Evolutionary conservation across 1,284 basidiomycete genomes (phyloP).

Genomic region (Sphagnurus paluster): DNA sequence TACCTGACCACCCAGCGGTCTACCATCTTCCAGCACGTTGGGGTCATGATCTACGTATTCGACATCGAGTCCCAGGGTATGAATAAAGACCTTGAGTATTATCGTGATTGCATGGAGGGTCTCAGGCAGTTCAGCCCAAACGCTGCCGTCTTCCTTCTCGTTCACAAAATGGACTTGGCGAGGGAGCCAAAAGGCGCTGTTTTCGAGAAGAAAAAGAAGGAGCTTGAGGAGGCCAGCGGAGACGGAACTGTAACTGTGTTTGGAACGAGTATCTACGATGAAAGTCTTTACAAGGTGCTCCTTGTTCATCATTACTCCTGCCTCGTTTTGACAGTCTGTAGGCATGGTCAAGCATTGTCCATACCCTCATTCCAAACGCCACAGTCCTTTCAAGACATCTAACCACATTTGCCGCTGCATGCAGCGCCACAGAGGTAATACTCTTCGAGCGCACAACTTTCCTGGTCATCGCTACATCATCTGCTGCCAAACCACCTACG

Average conservation of each 20-base stretch:
- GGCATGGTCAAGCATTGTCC: constrained; percentile 98
- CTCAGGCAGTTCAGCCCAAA: constrained; percentile 76
- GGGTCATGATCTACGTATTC: constrained; percentile 97
- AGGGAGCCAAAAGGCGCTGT: constrained; percentile 58
- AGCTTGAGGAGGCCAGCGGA: constrained; percentile 66
- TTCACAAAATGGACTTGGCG: constrained; percentile 96
- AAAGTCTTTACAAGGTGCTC: constrained; percentile 90
- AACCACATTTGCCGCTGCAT: constrained; percentile 80
- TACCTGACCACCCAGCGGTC: constrained; percentile 89
- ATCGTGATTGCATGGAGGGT: constrained; percentile 82
- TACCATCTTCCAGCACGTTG: constrained; percentile 94
- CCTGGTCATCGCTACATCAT: constrained; percentile 88
- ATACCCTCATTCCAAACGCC: constrained; percentile 94
- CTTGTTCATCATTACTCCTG: constrained; percentile 10
- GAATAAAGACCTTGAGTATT: constrained; percentile 83
- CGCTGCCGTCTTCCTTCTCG: constrained; percentile 85
- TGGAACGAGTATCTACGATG: constrained; percentile 98
- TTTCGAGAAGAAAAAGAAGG: constrained; percentile 70
- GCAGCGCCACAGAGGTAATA: constrained; percentile 90
- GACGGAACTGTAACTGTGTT: constrained; percentile 67
- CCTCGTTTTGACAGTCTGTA: constrained; percentile 32
- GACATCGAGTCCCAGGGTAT: constrained; percentile 82
- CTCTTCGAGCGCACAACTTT: constrained; percentile 98
- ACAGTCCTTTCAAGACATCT: constrained; percentile 87
- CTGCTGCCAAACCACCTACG: constrained; percentile 31